Base-by-base conservation (phyloP, 805 yeast species). In the Metschnikowia continentalis region DNA sequence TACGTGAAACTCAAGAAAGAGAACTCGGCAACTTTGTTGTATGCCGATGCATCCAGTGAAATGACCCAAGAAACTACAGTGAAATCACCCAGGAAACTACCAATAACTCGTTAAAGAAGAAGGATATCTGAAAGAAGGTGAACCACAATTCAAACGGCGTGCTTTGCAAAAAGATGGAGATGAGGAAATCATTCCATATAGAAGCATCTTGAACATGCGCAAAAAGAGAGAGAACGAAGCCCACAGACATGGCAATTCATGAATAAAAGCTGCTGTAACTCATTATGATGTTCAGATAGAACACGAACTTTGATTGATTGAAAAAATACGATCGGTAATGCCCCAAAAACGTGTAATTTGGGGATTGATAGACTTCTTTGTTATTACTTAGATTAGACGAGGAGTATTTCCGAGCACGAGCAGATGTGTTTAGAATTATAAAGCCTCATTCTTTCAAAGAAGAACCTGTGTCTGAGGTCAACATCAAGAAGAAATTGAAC, bases 301-400 rank as follows among this genome's bases (percentile, higher is more conserved):
- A 38, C 55, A 59, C 3, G 71, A 67, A 42, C 50, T 69, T 33
- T 60, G 61, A 39, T 51, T 71, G 13, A 69, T 73, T 44, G 61
- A 61, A 20, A 59, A 65, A 46, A 71, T 80, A 4, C 64, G 69
- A 52, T 58, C 63, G 2, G 59, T 68, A 0, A 56, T 77, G 6
- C 83, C 84, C 0, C 55, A 64, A 3, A 66, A 61, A 41, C 64
- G 61, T 20, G 65, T 74, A 1, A 61, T 74, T 5, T 77, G 76
- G 75, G 57, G 70, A 32, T 70, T 83, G 32, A 60, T 80, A 36
- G 76, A 74, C 32, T 83, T 78, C 56, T 83, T 83, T 58, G 55
- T 66, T 2, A 70, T 0, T 74, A 71, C 51, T 58, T 83, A n/a
- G 82, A 81, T 58, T 83, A n/a, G 82, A 81, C 51, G 70, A 73